Evolutionary conservation across 345 rosid genomes (phyloP), one percentile per base, ranked within the genome.

Genomic region (Hibiscus syriacus): DNA sequence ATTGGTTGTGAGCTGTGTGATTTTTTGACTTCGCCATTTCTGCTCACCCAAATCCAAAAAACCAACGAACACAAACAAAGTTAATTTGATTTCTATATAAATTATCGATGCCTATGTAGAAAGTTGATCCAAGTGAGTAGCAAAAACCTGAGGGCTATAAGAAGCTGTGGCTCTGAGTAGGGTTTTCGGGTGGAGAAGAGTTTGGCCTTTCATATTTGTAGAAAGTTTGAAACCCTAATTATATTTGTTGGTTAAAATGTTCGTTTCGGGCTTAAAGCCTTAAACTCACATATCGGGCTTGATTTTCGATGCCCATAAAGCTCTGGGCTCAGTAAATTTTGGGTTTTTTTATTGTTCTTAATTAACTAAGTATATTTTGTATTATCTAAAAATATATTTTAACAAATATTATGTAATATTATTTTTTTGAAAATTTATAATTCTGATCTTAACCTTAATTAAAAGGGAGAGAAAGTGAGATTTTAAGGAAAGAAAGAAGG

Each of bases 11-110:
- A 5, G 98, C 98, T 0, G 99, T 95, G 84, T 95, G 99, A 49
- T 95, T 95, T 96, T 95, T 95, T 73, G 99, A 94, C 89, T 94
- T 94, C 25, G 99, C 99, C 98, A 94, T 94, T 59, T 80, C 91
- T 89, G 74, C n/a, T 10, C 14, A 16, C 50, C 20, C 23, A 8
- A 38, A 50, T 19, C 58, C 13, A 11, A 20, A 55, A 30, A 26
- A 41, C 1, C 6, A 23, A 14, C 13, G 6, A 13, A 38, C 5
- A 62, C 54, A 6, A 5, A 61, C 0, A 62, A 2, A 7, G 7
- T 63, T 63, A 16, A 9, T 16, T 25, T 25, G 38, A 63, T 43
- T 27, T 7, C 2, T 19, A 9, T 16, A 64, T 3, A 64, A 26
- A 64, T 26, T 17, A 45, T 0, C 0, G 1, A 0, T 26, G 3